Base-by-base conservation (phyloP, 306 rosid species). In the Acacia melanoxylon region DNA sequence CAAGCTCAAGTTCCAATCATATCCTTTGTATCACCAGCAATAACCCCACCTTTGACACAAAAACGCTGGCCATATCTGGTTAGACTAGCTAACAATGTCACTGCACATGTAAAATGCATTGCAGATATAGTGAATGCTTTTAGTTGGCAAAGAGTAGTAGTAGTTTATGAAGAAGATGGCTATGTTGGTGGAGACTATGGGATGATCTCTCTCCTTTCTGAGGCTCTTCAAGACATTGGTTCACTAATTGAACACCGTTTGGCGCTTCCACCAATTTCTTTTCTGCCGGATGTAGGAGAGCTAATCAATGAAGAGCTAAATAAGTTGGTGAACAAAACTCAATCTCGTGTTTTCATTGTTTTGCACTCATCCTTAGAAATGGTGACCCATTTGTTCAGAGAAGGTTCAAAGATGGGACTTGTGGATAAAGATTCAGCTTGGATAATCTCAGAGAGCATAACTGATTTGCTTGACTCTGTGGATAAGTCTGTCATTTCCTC, bases 321-420 rank as follows among this genome's bases (percentile, higher is more conserved):
- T 20, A 90, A 90, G 85, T 74, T 93, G 68, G 58, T 77, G 13
- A 19, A 48, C 6, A 77, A 76, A 27, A 76, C 88, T 0, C 86
- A 90, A 59, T 85, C 96, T 71, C 89, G 96, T 20, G 91, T 88
- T 22, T 93, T 91, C 82, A 68, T 93, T 44, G 91, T 93, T 75
- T 80, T 90, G 37, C 88, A 78, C 70, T 85, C 93, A 69, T 91
- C 96, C 29, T 25, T 86, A 17, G 84, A 88, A 15, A 87, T 86
- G 87, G 82, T 78, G 71, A 81, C 74, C 77, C 86, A 84, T 86
- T 81, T 93, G 85, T 93, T 93, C 70, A 75, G 78, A 77, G 91
- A 85, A 79, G 92, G 93, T 79, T 84, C 91, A 76, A 46, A 80
- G 44, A 52, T 85, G 72, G 93, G 90, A 84, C 93, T 93, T 63